phyloP scores from a whole-genome alignment of 1,284 basidiomycete species.

The Rhodotorula sp. region DNA sequence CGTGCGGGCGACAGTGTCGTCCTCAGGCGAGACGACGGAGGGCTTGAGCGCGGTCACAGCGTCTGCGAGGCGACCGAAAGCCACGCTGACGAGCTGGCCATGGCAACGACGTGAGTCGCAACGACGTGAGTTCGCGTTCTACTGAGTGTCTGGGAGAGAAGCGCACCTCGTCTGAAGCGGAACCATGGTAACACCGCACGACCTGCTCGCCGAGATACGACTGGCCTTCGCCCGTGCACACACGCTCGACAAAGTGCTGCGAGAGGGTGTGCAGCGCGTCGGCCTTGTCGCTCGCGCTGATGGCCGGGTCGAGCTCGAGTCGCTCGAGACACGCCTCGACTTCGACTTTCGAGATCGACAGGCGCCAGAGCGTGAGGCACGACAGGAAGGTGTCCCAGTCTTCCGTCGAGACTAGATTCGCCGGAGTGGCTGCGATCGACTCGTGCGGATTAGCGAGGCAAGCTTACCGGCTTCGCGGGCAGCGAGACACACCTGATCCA shows the following conservation, averaged over 20 bases:
- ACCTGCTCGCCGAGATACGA: conserved; percentile 42
- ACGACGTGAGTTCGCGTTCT: not conserved
- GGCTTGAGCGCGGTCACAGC: conserved; percentile 16
- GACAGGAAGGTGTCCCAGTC: conserved; percentile 43
- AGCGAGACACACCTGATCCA: conserved; percentile 14
- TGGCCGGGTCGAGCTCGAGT: conserved; percentile 30
- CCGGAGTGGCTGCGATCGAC: conserved; percentile 24
- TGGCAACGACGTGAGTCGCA: not conserved
- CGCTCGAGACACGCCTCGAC: conserved; percentile 41
- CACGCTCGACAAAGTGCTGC: conserved; percentile 38
- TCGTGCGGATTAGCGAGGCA: not conserved
- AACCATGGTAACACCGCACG: conserved; percentile 39
- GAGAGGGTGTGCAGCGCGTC: conserved; percentile 38
- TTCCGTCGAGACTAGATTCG: conserved; percentile 40
- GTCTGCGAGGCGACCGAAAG: conserved; percentile 31
- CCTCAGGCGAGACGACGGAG: not conserved
- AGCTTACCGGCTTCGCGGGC: not conserved
- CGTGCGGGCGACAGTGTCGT: conserved; percentile 6
- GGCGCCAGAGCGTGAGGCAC: conserved; percentile 39
- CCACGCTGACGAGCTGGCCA: conserved; percentile 40
- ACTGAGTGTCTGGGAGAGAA: no score
- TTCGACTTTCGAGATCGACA: conserved; percentile 39
- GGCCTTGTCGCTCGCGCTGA: conserved; percentile 24
- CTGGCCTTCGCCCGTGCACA: conserved; percentile 38
- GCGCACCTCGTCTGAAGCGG: conserved; percentile 37